Evolutionary conservation across 75 land plant species (phyloP).

Genomic region (Cupressus sempervirens): DNA sequence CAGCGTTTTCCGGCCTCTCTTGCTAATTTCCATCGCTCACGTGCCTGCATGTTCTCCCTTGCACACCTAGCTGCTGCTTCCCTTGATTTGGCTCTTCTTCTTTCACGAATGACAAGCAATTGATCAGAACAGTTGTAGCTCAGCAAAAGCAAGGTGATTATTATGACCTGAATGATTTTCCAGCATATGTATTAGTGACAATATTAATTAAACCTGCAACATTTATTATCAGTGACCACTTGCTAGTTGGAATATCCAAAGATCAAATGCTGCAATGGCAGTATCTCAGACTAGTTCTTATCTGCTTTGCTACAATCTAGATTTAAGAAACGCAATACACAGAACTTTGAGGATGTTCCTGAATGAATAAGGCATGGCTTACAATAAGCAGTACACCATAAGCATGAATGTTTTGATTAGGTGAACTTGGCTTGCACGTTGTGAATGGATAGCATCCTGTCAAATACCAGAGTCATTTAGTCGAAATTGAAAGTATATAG

Average conservation of each 20-base stretch:
- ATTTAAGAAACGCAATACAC: not conserved
- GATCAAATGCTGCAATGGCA: not conserved
- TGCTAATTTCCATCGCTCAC: constrained; percentile 77
- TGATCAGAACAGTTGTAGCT: constrained; percentile 90
- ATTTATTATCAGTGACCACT: not conserved
- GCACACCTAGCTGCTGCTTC: constrained; percentile 79
- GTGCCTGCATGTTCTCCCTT: constrained; percentile 65
- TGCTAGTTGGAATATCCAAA: not conserved
- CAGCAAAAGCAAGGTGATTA: constrained; percentile 53
- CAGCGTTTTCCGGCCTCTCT: constrained; percentile 59
- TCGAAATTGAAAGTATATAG: not conserved
- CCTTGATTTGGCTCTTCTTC: constrained; percentile 63
- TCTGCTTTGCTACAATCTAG: not conserved
- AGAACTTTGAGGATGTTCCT: not conserved
- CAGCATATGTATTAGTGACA: not conserved
- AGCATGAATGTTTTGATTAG: constrained; percentile 60
- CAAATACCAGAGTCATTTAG: constrained; percentile 12
- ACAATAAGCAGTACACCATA: constrained; percentile 73
- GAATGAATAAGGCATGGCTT: constrained; percentile 14
- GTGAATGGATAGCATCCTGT: constrained; percentile 70
- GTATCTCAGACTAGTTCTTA: not conserved
- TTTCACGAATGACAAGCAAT: constrained; percentile 73
- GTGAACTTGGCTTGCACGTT: constrained; percentile 45
- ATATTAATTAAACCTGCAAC: not conserved
- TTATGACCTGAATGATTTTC: constrained; percentile 37